Evolutionary conservation across 2,329 filamentous ascomycete genomes (phyloP).

Genomic region (Trichophyton mentagrophytes): DNA sequence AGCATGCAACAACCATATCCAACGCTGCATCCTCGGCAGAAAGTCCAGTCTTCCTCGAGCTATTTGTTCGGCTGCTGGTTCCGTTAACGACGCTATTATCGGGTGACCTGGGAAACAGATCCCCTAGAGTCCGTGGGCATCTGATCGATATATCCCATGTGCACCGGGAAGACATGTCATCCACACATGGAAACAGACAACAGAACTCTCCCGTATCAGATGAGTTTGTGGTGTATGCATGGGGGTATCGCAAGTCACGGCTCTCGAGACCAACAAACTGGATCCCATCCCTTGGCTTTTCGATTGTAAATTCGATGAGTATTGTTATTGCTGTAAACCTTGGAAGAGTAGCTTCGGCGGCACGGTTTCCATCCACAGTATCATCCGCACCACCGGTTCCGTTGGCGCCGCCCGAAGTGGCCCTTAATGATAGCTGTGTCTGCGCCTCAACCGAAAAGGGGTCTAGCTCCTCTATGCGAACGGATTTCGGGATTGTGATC

Average conservation of each 20-base stretch:
- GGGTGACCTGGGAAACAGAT: slow-evolving; percentile 42
- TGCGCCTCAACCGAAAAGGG: slow-evolving; percentile 39
- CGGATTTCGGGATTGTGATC: slow-evolving; percentile 46
- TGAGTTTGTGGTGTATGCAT: slow-evolving; percentile 78
- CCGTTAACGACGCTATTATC: slow-evolving; percentile 12
- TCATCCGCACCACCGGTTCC: slow-evolving; percentile 27
- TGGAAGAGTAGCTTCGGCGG: slow-evolving; percentile 28
- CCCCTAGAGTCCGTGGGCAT: slow-evolving; percentile 73
- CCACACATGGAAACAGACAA: slow-evolving; percentile 85
- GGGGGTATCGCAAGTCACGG: slow-evolving; percentile 70
- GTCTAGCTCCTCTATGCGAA: slow-evolving; percentile 50
- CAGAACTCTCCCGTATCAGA: slow-evolving; percentile 65
- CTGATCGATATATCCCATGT: slow-evolving; percentile 82
- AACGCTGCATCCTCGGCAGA: slow-evolving; percentile 70
- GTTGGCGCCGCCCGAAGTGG: slow-evolving; percentile 22
- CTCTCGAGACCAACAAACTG: slow-evolving; percentile 82
- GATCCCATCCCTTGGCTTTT: slow-evolving; percentile 67
- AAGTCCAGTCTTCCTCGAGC: slow-evolving; percentile 29
- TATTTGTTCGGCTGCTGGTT: slow-evolving; percentile 20
- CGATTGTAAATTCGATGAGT: slow-evolving; percentile 64
- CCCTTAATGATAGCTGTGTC: slow-evolving; percentile 32
- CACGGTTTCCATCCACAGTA: slow-evolving; percentile 23
- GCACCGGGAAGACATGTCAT: slow-evolving; percentile 67
- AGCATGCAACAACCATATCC: slow-evolving; percentile 83
- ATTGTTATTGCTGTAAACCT: slow-evolving; percentile 50